Conservation (phyloP, 2,329 filamentous ascomycete species). For the Taxawa tesnikishii region DNA sequence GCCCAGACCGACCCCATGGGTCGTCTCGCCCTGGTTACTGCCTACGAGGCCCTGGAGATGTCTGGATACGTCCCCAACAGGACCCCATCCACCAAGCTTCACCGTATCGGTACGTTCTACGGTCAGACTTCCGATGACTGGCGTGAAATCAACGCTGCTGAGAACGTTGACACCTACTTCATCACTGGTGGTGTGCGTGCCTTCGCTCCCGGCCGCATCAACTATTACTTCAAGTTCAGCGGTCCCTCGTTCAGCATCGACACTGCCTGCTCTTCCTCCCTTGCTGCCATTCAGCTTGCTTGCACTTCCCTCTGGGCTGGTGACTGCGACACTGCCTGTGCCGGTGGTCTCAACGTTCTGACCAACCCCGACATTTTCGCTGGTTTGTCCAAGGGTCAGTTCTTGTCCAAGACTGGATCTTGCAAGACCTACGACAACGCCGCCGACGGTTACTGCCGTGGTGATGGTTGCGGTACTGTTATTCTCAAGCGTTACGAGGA, state of each 20-base stretch:
- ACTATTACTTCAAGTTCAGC: constrained; percentile 67
- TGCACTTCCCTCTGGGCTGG: constrained; percentile 63
- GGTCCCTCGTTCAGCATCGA: constrained; percentile 63
- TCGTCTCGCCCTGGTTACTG: constrained; percentile 60
- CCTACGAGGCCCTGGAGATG: constrained; percentile 74
- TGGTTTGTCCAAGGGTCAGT: constrained; percentile 63
- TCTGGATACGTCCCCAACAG: constrained; percentile 64
- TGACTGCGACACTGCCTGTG: constrained; percentile 70
- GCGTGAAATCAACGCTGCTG: constrained; percentile 60
- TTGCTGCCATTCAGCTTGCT: constrained; percentile 58
- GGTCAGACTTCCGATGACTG: constrained; percentile 67
- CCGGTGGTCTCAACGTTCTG: constrained; percentile 65
- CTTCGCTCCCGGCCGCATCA: constrained; percentile 52
- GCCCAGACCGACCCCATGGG: constrained; percentile 74
- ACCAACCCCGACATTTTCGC: constrained; percentile 74
- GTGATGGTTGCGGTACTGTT: constrained; percentile 61
- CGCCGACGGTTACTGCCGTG: constrained; percentile 74
- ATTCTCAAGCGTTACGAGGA: constrained; percentile 72
- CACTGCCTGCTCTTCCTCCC: constrained; percentile 66
- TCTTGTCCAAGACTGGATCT: constrained; percentile 62
- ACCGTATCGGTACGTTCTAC: constrained; percentile 61
- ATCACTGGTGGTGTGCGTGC: constrained; percentile 51
- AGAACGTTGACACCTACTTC: constrained; percentile 60
- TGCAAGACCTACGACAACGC: constrained; percentile 73
- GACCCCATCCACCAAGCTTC: constrained; percentile 52